Conservation (phyloP, 2,329 filamentous ascomycete genomes). For the Hypocrella siamensis region DNA sequence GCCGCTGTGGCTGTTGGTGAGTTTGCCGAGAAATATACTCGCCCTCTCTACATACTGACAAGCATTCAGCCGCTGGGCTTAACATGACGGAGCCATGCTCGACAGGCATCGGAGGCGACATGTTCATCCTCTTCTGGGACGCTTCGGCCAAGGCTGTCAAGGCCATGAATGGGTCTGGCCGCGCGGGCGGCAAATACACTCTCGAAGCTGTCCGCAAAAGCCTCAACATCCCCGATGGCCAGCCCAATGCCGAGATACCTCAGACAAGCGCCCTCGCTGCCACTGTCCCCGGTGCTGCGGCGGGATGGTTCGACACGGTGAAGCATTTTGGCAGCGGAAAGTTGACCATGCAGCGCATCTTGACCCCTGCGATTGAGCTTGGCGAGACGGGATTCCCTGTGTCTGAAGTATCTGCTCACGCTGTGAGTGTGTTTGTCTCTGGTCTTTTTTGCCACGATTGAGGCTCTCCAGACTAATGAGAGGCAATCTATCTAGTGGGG, state of each 20-base stretch:
- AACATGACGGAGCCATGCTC: constrained; percentile 89
- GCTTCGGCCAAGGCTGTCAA: constrained; percentile 67
- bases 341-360: constrained; percentile 57
- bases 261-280: constrained; percentile 63
- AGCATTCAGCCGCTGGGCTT: constrained; percentile 58
- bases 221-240: constrained; percentile 46
- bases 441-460: constrained; percentile 31
- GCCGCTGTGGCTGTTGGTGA: constrained; percentile 84
- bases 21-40: too few relatives aligned
- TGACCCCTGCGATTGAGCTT: constrained; percentile 69
- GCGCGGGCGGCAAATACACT: constrained; percentile 53
- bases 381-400: constrained; percentile 85
- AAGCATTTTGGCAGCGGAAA: constrained; percentile 83
- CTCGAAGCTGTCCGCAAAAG: constrained; percentile 55
- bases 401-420: constrained; percentile 63
- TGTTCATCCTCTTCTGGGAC: constrained; percentile 91
- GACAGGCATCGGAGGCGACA: constrained; percentile 91
- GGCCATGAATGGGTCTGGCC: constrained; percentile 86
- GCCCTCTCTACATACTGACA: too few relatives aligned
- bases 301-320: constrained; percentile 83
- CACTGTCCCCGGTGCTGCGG: constrained; percentile 79
- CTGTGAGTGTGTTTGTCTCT: too few relatives aligned
- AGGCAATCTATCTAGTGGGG: constrained; percentile 39
- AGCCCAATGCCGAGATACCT: constrained; percentile 44
- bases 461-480: background rate